Evolutionary conservation across 2,329 filamentous ascomycete genomes (phyloP).

Genomic region (Diaporthe vexans): DNA sequence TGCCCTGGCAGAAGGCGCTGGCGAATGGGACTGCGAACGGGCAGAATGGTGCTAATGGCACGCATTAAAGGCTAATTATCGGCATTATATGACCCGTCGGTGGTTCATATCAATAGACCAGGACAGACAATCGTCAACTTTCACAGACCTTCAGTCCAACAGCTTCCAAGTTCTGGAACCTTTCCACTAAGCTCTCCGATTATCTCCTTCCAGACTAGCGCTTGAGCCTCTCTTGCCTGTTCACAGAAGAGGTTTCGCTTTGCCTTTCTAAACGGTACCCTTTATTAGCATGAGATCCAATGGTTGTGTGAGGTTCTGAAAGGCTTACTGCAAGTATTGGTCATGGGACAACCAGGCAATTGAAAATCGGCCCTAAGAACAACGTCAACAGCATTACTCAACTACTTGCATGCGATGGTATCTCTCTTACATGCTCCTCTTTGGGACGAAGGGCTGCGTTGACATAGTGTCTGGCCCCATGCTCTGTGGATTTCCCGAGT

Average conservation of each 20-base stretch:
- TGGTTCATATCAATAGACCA: too few relatives aligned
- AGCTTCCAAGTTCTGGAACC: not conserved
- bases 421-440: not conserved
- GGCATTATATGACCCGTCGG: too few relatives aligned
- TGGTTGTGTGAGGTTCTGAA: too few relatives aligned
- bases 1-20: slow-evolving; percentile 55
- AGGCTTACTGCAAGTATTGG: not conserved
- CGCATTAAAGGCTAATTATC: too few relatives aligned
- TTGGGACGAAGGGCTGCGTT: not conserved
- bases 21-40: slow-evolving; percentile 13
- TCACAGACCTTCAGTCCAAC: not conserved
- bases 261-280: too few relatives aligned
- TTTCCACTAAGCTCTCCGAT: not conserved
- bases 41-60: slow-evolving; percentile 23
- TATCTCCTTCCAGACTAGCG: not conserved
- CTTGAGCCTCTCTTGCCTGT: not conserved
- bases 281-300: too few relatives aligned
- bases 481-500: not conserved
- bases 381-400: not conserved
- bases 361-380: not conserved
- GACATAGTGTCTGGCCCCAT: not conserved
- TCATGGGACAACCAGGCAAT: not conserved
- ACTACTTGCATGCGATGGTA: not conserved
- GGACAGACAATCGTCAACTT: too few relatives aligned
- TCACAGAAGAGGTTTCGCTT: not conserved